Conservation (phyloP, 2,329 filamentous ascomycete genomes). For the Teratosphaeria gauchensis region DNA sequence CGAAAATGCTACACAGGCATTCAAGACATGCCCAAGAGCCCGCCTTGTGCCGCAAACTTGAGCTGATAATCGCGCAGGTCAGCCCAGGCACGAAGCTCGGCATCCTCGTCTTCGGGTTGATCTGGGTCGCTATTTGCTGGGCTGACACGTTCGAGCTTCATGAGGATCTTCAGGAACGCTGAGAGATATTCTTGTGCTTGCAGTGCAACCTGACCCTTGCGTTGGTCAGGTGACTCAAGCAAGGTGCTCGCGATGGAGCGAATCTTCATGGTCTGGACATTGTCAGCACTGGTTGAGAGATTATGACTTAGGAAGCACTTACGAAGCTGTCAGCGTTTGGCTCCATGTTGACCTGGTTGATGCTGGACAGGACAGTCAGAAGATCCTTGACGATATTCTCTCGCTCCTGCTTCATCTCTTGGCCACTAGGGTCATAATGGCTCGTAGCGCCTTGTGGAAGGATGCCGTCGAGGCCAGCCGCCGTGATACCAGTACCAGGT, state of each 20-base stretch:
- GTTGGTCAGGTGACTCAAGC: conserved; percentile 50
- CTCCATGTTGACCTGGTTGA: conserved; percentile 79
- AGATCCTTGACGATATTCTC: conserved; percentile 75
- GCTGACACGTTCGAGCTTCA: conserved; percentile 60
- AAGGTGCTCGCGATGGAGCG: conserved; percentile 74
- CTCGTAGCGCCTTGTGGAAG: conserved; percentile 21
- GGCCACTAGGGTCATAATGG: conserved; percentile 42
- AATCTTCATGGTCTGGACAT: conserved; percentile 62
- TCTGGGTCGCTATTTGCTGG: conserved; percentile 29
- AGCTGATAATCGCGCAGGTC: conserved; percentile 69
- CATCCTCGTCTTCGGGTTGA: conserved; percentile 53
- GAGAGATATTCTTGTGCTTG: conserved; percentile 62
- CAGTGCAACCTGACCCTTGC: conserved; percentile 42
- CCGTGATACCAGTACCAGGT: conserved; percentile 23
- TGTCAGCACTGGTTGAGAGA: not conserved
- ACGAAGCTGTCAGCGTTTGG: conserved; percentile 56
- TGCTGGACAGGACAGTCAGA: conserved; percentile 61
- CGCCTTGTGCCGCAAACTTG: conserved; percentile 58
- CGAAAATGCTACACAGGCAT: not conserved
- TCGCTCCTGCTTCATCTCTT: conserved; percentile 63
- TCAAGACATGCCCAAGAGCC: conserved; percentile 18
- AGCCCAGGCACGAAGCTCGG: conserved; percentile 68
- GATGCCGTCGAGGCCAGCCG: conserved; percentile 28
- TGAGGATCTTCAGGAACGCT: conserved; percentile 64
- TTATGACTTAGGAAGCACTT: conserved; percentile 22